phyloP scores from a whole-genome alignment of 331 rosid species.

The Phaseolus coccineus region DNA sequence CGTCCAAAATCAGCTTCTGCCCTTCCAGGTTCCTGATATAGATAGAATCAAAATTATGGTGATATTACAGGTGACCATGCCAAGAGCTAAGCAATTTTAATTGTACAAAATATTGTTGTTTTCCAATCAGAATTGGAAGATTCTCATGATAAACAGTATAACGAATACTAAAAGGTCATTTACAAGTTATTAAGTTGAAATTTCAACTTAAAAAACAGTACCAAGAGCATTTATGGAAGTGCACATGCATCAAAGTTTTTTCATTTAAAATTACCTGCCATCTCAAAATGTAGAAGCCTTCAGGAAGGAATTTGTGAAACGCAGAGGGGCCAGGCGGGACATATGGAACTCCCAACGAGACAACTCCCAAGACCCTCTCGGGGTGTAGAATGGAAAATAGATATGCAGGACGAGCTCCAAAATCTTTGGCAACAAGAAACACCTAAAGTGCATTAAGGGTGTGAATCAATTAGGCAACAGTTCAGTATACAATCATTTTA shows the following conservation, averaged over 20 bases:
- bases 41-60: conserved; percentile 29
- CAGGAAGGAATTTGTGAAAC: conserved; percentile 51
- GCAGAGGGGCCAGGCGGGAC: conserved; percentile 51
- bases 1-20: conserved; percentile 95
- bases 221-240: background rate
- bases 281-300: conserved; percentile 83
- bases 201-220: background rate
- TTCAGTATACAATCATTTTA: background rate
- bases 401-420: conserved; percentile 64
- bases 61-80: background rate
- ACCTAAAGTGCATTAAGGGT: conserved; percentile 48
- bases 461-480: conserved; percentile 13
- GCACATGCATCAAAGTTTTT: background rate
- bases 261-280: conserved; percentile 57
- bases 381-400: conserved; percentile 65
- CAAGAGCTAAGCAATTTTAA: conserved; percentile 13
- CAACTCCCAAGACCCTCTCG: conserved; percentile 67
- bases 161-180: background rate
- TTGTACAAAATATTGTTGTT: background rate
- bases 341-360: conserved; percentile 66
- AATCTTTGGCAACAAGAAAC: conserved; percentile 75
- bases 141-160: background rate
- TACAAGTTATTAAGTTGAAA: background rate
- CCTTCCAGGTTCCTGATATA: conserved; percentile 71
- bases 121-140: background rate